Evolutionary conservation across 129 eudicot species (phyloP), one percentile per base, ranked within the genome.

Genomic region (Arctium minus): DNA sequence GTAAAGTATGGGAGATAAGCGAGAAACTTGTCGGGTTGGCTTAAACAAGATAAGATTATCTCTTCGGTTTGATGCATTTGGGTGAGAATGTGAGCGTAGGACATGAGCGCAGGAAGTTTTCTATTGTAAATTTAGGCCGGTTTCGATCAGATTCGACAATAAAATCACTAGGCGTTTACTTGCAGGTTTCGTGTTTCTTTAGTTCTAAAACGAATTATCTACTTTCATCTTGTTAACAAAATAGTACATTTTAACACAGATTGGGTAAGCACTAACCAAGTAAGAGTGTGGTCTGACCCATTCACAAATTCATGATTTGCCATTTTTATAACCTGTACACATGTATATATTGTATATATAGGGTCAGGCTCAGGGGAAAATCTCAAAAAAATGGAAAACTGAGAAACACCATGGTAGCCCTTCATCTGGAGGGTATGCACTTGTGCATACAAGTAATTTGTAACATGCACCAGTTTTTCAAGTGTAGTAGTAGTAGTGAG

Each of bases 11-110:
- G 98, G 98, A 94, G 75, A 77, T 90, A 35, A 94, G 98, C 10
- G 98, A 94, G 92, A 94, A 92, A 73, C 92, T 94, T 7, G 97
- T 94, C 50, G 98, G 98, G 38, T 86, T 94, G 86, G 93, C 94
- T 85, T 92, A 72, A 76, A 60, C 22, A 68, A 36, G 72, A 68
- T n/a, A 7, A 22, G 31, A 73, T 44, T 17, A 22, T 37, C 33
- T 83, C 29, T 53, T 36, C 71, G 42, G 22, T 78, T 70, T 32
- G 72, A 39, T 75, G 39, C 48, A 33, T 67, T 31, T 77, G 75
- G 81, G 81, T 82, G 78, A 64, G 3, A 40, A 65, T 39, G 50
- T 81, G 92, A 89, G 92, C 67, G 75, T 79, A 83, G 85, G 85
- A 50, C 8, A 79, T 70, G 86, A 30, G 13, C 73, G 36, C 76